Evolutionary conservation across 2,329 filamentous ascomycete species (phyloP).

Genomic region (Stagonosporopsis tanaceti): DNA sequence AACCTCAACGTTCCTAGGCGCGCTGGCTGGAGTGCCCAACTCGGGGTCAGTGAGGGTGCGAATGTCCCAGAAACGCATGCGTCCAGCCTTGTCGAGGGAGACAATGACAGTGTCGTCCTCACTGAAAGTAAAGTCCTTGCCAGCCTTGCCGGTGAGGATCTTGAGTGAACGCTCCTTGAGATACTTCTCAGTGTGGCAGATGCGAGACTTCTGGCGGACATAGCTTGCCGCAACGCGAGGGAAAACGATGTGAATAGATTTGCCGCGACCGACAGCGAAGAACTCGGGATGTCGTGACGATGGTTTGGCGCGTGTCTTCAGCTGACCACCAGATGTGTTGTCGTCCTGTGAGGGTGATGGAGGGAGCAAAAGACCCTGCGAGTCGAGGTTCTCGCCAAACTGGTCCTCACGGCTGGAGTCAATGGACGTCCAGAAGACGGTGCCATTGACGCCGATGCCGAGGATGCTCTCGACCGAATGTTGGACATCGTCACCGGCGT

Average conservation of each 20-base stretch:
- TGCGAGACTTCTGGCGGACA: conserved; percentile 60
- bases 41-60: conserved; percentile 71
- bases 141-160: conserved; percentile 96
- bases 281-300: conserved; percentile 90
- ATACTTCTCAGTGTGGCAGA: conserved; percentile 86
- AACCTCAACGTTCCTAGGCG: conserved; percentile 71
- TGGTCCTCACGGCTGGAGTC: conserved; percentile 54
- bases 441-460: conserved; percentile 91
- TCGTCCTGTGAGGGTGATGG: conserved; percentile 86
- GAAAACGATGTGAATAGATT: conserved; percentile 89
- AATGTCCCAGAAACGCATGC: conserved; percentile 98
- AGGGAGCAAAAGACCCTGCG: conserved; percentile 87
- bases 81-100: conserved; percentile 94
- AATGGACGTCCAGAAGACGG: conserved; percentile 92
- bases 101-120: conserved; percentile 95
- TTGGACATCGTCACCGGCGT: conserved; percentile 61
- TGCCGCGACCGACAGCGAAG: conserved; percentile 94
- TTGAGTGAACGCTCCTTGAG: conserved; percentile 86
- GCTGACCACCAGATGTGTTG: conserved; percentile 86
- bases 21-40: conserved; percentile 52
- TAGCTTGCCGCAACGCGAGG: conserved; percentile 64
- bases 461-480: conserved; percentile 74
- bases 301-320: conserved; percentile 93
- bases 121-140: conserved; percentile 97
- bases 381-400: conserved; percentile 82